Evolutionary conservation across 495 filamentous ascomycete species (phyloP).

Genomic region (Cudoniella acicularis): DNA sequence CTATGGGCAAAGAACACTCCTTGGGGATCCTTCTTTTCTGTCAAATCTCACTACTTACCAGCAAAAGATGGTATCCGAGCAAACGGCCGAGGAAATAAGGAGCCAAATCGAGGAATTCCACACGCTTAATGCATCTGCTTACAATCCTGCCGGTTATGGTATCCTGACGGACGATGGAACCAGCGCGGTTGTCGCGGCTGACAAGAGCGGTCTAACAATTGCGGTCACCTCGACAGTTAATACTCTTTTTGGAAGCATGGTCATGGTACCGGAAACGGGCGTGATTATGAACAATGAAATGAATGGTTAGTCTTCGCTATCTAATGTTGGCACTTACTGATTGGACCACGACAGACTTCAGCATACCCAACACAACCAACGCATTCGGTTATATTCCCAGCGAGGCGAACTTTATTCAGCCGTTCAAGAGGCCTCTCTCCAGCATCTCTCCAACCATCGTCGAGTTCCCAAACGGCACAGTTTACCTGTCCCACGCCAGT

Average conservation of each 20-base stretch:
- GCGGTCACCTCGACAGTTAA: constrained; percentile 81
- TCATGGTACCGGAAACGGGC: constrained; percentile 77
- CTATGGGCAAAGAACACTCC: constrained; percentile 64
- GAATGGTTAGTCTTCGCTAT: constrained; percentile 46
- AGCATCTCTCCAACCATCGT: constrained; percentile 78
- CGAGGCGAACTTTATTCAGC: constrained; percentile 74
- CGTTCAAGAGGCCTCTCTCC: constrained; percentile 77
- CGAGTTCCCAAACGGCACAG: constrained; percentile 57
- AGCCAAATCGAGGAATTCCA: constrained; percentile 62
- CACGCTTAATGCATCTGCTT: constrained; percentile 64
- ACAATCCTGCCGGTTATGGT: constrained; percentile 64
- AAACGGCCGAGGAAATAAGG: constrained; percentile 56
- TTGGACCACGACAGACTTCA: constrained; percentile 52
- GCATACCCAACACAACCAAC: constrained; percentile 69
- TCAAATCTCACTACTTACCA: constrained; percentile 59
- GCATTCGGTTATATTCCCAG: constrained; percentile 80
- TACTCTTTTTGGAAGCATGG: constrained; percentile 70
- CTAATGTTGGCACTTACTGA: not conserved
- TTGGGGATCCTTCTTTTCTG: constrained; percentile 78
- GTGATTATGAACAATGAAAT: constrained; percentile 95
- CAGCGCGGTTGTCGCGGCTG: constrained; percentile 66
- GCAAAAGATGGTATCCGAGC: constrained; percentile 57
- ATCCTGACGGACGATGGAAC: constrained; percentile 67
- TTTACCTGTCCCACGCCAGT: constrained; percentile 71
- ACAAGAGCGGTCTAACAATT: constrained; percentile 65